Evolutionary conservation across 768 basidiomycete species (phyloP).

Genomic region (Suillus hirtellus): DNA sequence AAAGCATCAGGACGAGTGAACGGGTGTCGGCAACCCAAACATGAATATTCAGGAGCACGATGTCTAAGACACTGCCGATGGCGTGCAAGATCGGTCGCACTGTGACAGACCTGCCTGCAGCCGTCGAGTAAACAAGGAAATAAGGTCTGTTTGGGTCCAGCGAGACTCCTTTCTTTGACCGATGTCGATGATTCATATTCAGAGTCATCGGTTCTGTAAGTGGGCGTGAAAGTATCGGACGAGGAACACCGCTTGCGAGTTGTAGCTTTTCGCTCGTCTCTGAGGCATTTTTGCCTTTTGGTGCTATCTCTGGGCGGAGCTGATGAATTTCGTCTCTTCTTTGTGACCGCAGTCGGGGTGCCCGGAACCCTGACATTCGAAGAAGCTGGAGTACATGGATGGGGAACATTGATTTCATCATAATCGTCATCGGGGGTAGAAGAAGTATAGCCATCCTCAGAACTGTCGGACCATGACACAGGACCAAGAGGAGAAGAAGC

Average conservation of each 20-base stretch:
- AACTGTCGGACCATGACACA: slow-evolving; percentile 15
- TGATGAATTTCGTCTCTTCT: background rate
- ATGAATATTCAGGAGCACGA: slow-evolving; percentile 21
- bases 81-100: slow-evolving; percentile 27
- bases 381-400: slow-evolving; percentile 26
- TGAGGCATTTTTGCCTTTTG: slow-evolving; percentile 12
- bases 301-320: slow-evolving; percentile 6
- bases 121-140: slow-evolving; percentile 26
- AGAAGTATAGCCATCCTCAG: slow-evolving; percentile 16
- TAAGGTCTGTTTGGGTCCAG: slow-evolving; percentile 14
- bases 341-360: background rate
- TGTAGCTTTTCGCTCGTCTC: background rate
- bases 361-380: slow-evolving; percentile 7
- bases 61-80: slow-evolving; percentile 34
- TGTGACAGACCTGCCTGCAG: slow-evolving; percentile 31
- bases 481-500: background rate
- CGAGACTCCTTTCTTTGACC: background rate
- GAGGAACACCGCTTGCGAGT: slow-evolving; percentile 1
- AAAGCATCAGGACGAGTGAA: slow-evolving; percentile 34
- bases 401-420: slow-evolving; percentile 19
- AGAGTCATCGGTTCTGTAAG: background rate
- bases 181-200: background rate
- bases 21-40: slow-evolving; percentile 26
- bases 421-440: slow-evolving; percentile 18
- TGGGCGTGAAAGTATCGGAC: background rate